A percentile compares a stretch with the other conserved stretches of the same genome.
These are phyloP conservation scores for Closterium sp. DNA, from an alignment of 139 green algal species.

Conservation along the genomic window DNA sequence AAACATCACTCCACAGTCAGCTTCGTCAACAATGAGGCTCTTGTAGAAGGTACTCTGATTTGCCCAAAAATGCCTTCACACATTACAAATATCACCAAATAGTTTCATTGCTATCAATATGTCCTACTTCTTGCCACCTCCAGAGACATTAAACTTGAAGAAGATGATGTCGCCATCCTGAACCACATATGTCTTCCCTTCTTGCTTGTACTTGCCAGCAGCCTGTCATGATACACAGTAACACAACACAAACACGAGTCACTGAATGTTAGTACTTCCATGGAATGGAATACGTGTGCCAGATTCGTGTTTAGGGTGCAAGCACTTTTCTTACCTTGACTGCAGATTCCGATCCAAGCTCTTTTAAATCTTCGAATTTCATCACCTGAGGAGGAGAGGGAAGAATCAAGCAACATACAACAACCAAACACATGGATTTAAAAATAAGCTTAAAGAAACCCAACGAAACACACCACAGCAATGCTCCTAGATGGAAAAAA, in stretches of 20 bases:
- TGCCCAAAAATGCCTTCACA: too few species aligned
- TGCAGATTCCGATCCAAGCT: constrained; percentile 37
- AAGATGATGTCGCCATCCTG: constrained; percentile 86
- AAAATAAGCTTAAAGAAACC: background rate
- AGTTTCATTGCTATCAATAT: too few species aligned
- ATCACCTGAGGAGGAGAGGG: constrained; percentile 39
- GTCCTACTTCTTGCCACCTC: constrained; percentile 58
- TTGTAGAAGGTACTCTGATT: too few species aligned
- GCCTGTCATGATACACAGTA: constrained; percentile 65
- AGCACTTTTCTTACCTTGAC: constrained; percentile 39
- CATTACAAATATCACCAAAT: background rate
- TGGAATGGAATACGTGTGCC: background rate
- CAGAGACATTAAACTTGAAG: constrained; percentile 89
- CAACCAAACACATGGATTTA: background rate
- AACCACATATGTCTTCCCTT: constrained; percentile 96
- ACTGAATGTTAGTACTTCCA: background rate
- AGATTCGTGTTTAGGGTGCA: background rate
- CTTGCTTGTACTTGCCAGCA: constrained; percentile 92
- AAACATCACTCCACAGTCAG: too few species aligned
- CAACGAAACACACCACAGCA: background rate
- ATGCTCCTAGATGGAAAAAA: background rate
- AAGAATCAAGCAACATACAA: background rate
- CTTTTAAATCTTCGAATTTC: constrained; percentile 54
- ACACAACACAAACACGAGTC: background rate
- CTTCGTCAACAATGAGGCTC: too few species aligned